phyloP scores from a whole-genome alignment of 2,329 filamentous ascomycete genomes.

The Hirsutella minnesotensis region DNA sequence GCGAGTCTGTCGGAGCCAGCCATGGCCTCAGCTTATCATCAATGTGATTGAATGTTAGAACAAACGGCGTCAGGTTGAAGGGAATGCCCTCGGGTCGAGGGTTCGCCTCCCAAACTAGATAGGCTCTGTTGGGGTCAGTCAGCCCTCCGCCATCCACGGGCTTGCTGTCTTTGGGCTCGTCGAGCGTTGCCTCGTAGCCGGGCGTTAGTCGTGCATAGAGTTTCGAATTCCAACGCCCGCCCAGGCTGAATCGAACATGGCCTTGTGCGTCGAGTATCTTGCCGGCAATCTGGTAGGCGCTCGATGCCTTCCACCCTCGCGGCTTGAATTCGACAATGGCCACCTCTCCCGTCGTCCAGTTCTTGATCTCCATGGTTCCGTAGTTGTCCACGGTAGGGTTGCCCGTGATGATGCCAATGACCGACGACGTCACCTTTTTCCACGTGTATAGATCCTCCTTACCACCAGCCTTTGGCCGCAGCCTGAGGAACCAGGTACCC shows the following conservation, averaged over 20 bases:
- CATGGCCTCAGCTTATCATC: slow-evolving; percentile 67
- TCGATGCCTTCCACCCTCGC: slow-evolving; percentile 89
- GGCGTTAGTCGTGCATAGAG: slow-evolving; percentile 89
- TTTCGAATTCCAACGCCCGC: slow-evolving; percentile 94
- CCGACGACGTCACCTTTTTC: slow-evolving; percentile 97
- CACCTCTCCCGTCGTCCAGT: slow-evolving; percentile 91
- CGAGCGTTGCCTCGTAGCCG: slow-evolving; percentile 68
- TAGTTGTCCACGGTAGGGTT: slow-evolving; percentile 98
- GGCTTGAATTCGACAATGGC: slow-evolving; percentile 86
- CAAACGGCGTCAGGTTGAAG: slow-evolving; percentile 96
- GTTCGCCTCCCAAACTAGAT: slow-evolving; percentile 89
- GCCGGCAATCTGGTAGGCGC: slow-evolving; percentile 77
- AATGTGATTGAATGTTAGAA: slow-evolving; percentile 84
- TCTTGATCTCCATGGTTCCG: slow-evolving; percentile 92
- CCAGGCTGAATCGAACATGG: slow-evolving; percentile 78
- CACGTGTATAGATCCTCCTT: slow-evolving; percentile 89
- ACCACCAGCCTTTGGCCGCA: slow-evolving; percentile 63
- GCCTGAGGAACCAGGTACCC: slow-evolving; percentile 88
- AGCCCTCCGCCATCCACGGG: slow-evolving; percentile 36
- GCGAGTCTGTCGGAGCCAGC: slow-evolving; percentile 84
- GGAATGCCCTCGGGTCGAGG: slow-evolving; percentile 71
- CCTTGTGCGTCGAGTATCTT: slow-evolving; percentile 72
- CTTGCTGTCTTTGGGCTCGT: slow-evolving; percentile 34
- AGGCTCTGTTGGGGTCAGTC: slow-evolving; percentile 60
- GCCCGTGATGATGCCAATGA: slow-evolving; percentile 96